These are phyloP conservation scores for Picea sitchensis DNA, from an alignment of 75 land plant species.

Conservation along the genomic window DNA sequence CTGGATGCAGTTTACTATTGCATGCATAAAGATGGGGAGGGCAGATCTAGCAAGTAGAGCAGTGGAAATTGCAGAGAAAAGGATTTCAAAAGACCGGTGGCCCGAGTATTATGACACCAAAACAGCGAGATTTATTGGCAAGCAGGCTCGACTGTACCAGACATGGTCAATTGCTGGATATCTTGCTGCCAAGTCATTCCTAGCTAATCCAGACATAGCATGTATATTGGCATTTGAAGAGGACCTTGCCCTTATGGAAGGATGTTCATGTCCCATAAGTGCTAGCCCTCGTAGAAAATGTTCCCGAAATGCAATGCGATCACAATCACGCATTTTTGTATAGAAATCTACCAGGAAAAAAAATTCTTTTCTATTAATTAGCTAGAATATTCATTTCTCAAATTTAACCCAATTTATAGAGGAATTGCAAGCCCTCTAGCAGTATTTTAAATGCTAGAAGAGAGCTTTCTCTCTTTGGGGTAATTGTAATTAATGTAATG, in stretches of 20 bases:
- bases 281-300: conserved; percentile 24
- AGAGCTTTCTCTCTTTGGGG: conserved; percentile 8
- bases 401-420: conserved; percentile 1
- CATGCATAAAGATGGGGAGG: conserved; percentile 62
- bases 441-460: neutral
- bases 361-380: conserved; percentile 3
- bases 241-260: conserved; percentile 27
- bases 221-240: conserved; percentile 25
- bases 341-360: conserved; percentile 6
- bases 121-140: conserved; percentile 63
- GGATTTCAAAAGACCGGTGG: conserved; percentile 64
- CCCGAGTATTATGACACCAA: conserved; percentile 88
- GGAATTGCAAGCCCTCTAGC: conserved; percentile 7
- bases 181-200: conserved; percentile 27
- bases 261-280: conserved; percentile 23
- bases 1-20: conserved; percentile 55
- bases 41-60: conserved; percentile 60
- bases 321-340: conserved; percentile 55
- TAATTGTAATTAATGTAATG: conserved; percentile 1
- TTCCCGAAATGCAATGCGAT: conserved; percentile 35
- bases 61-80: conserved; percentile 51
- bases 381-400: neutral
- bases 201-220: conserved; percentile 27
- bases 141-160: conserved; percentile 61
- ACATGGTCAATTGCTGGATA: conserved; percentile 63